These are phyloP conservation scores for Rhizomucor pusillus DNA, from an alignment of 371 early-diverging fungal species.

Conservation along the genomic window DNA sequence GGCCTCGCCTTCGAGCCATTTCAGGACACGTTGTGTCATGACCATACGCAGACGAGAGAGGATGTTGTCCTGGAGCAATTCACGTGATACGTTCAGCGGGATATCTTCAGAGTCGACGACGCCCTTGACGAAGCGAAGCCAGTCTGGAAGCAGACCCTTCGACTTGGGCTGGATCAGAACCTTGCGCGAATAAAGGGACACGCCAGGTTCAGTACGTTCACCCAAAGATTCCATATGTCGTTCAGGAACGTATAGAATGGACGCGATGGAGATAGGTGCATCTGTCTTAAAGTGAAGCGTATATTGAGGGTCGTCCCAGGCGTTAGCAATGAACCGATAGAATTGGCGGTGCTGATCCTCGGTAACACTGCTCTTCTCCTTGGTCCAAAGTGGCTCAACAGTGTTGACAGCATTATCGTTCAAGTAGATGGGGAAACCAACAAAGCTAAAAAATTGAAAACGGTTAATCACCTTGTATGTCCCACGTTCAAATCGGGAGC, in stretches of 20 bases:
- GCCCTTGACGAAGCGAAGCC: constrained; percentile 82
- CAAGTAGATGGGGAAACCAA: constrained; percentile 92
- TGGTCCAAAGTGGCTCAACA: constrained; percentile 95
- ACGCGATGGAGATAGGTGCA: constrained; percentile 72
- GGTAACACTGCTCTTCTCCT: constrained; percentile 69
- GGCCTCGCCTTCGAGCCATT: constrained; percentile 77
- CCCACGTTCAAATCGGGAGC: not conserved
- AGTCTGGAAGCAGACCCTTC: constrained; percentile 74
- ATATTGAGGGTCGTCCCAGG: constrained; percentile 75
- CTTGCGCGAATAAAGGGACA: constrained; percentile 77
- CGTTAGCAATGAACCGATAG: constrained; percentile 78
- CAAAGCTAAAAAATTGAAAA: constrained; percentile 57
- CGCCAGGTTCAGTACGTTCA: constrained; percentile 68
- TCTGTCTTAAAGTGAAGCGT: constrained; percentile 77
- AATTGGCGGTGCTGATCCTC: constrained; percentile 91
- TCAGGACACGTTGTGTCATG: constrained; percentile 68
- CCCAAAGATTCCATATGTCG: constrained; percentile 69
- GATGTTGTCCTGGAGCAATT: constrained; percentile 90
- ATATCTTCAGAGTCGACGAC: constrained; percentile 97
- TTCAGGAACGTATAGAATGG: constrained; percentile 73
- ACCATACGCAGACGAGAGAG: constrained; percentile 68
- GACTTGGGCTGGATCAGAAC: constrained; percentile 80
- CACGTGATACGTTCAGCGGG: constrained; percentile 97
- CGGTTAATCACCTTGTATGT: not conserved
- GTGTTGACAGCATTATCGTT: constrained; percentile 80